Evolutionary conservation across 225 moss, liverwort and hornwort genomes (phyloP).

Genomic region (Pseudisothecium myosuroides): DNA sequence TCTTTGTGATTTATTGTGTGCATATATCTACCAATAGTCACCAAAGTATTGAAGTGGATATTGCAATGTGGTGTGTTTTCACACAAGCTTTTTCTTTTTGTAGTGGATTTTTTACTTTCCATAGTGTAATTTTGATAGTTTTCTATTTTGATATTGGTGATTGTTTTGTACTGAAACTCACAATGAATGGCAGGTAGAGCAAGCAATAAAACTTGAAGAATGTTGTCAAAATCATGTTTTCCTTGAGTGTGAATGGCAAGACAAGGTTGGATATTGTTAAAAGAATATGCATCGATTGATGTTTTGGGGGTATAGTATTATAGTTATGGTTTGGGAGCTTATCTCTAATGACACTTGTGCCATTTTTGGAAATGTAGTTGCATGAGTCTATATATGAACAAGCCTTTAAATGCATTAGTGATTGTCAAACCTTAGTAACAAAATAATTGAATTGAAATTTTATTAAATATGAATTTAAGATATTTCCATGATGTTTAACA

Average conservation of each 20-base stretch:
- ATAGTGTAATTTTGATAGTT: neutral
- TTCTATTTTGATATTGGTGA: neutral
- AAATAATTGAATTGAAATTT: too few species aligned
- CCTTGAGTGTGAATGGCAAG: slow-evolving; percentile 28
- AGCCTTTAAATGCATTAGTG: neutral
- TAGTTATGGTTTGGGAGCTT: neutral
- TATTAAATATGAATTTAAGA: neutral
- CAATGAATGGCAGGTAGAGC: neutral
- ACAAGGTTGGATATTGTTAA: slow-evolving; percentile 10
- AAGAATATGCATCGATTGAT: neutral
- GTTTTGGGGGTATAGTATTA: neutral
- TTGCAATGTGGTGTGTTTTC: neutral
- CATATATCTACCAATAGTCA: neutral
- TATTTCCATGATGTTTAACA: neutral
- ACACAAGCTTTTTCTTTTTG: neutral
- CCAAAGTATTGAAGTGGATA: neutral
- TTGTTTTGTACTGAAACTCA: neutral
- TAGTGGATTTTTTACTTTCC: too few species aligned
- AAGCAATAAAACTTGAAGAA: slow-evolving; percentile 21
- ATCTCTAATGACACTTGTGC: neutral
- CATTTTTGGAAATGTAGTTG: neutral
- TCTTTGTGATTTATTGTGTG: neutral
- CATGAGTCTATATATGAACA: neutral
- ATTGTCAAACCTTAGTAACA: neutral
- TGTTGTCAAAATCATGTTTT: slow-evolving; percentile 36